These are phyloP conservation scores for Neurospora sp. DNA, from an alignment of 495 filamentous ascomycete species.

Conservation along the genomic window DNA sequence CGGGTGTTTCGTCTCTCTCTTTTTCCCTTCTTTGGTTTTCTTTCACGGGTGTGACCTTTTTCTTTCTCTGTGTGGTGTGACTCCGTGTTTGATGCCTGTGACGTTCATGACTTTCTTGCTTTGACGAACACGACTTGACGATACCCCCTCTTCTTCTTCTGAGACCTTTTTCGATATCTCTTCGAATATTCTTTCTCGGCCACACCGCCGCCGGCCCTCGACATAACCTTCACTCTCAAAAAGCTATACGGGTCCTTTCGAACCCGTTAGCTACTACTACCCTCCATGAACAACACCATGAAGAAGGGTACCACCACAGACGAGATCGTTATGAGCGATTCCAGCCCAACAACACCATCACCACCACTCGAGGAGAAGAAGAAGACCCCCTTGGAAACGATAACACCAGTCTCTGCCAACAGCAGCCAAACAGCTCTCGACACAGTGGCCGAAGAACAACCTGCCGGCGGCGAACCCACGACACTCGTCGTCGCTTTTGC, in stretches of 20 bases:
- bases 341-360: background rate
- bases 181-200: background rate
- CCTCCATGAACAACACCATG: background rate
- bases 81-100: background rate
- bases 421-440: background rate
- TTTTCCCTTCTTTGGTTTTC: background rate
- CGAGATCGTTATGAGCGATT: background rate
- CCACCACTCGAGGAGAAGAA: background rate
- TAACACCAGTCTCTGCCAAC: background rate
- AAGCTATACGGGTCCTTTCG: background rate
- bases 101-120: background rate
- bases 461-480: background rate
- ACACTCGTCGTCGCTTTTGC: slow-evolving; percentile 10
- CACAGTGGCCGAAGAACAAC: background rate
- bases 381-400: background rate
- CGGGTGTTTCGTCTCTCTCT: background rate
- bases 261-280: background rate
- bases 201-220: background rate
- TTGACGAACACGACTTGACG: background rate
- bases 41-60: background rate
- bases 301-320: background rate
- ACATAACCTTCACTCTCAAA: background rate
- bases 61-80: background rate
- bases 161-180: background rate
- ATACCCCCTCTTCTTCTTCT: background rate